These are phyloP conservation scores for Stagonosporopsis rhizophila DNA, from an alignment of 2,329 filamentous ascomycete species.

Conservation along the genomic window DNA sequence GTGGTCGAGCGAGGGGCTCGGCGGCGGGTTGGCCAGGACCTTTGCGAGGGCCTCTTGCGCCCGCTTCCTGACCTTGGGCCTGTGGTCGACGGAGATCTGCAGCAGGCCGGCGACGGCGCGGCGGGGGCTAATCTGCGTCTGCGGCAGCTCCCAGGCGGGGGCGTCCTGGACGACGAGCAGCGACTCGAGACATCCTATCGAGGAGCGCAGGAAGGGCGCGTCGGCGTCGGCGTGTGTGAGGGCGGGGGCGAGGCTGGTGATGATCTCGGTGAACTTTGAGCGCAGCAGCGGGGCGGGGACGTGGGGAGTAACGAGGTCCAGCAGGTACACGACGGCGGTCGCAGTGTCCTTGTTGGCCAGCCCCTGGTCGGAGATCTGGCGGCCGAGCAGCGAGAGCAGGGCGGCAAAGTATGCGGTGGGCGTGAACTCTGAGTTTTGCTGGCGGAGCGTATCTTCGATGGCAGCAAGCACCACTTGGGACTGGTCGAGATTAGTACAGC, in stretches of 20 bases:
- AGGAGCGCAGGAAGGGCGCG: constrained; percentile 82
- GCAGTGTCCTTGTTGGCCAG: constrained; percentile 82
- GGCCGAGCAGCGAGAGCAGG: constrained; percentile 84
- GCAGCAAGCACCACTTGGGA: constrained; percentile 86
- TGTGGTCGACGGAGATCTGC: constrained; percentile 81
- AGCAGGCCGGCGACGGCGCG: constrained; percentile 86
- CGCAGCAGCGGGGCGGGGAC: constrained; percentile 86
- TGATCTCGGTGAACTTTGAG: constrained; percentile 93
- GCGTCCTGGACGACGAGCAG: constrained; percentile 88
- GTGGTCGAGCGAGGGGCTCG: constrained; percentile 91
- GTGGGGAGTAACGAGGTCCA: constrained; percentile 88
- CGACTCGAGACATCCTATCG: constrained; percentile 93
- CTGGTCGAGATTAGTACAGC: constrained; percentile 53
- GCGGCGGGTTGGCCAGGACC: constrained; percentile 83
- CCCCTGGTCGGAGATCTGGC: constrained; percentile 71
- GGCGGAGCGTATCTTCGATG: constrained; percentile 89
- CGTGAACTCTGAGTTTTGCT: constrained; percentile 82
- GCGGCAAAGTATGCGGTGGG: constrained; percentile 95
- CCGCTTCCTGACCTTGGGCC: constrained; percentile 92
- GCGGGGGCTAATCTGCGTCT: constrained; percentile 83
- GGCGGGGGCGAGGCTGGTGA: constrained; percentile 83
- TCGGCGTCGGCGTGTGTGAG: constrained; percentile 82
- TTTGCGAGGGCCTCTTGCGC: constrained; percentile 87
- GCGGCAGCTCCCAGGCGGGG: constrained; percentile 84
- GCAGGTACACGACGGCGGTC: constrained; percentile 89